Evolutionary conservation across 148 eudicot species (phyloP).

Genomic region (Bassia scoparia): DNA sequence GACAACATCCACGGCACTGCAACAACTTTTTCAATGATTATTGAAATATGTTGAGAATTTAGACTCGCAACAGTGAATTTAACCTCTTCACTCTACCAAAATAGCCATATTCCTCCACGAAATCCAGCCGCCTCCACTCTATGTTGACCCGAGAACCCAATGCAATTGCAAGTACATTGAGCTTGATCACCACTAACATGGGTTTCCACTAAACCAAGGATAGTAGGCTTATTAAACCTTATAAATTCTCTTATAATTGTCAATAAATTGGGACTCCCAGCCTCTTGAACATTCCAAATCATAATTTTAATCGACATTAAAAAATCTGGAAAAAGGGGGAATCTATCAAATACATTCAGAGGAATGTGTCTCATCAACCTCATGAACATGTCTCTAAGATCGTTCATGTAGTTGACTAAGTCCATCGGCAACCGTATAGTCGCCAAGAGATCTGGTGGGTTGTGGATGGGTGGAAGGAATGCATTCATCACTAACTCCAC

Average conservation of each 20-base stretch:
- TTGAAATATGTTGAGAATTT: neutral
- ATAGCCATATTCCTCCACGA: conserved; percentile 3
- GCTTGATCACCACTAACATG: conserved; percentile 1
- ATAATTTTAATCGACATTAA: no score
- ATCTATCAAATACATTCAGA: no score
- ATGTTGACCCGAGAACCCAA: neutral
- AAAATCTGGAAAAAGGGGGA: no score
- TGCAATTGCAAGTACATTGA: neutral
- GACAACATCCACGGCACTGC: neutral
- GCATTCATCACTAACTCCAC: no score
- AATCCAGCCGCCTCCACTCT: conserved; percentile 1
- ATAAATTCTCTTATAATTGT: neutral
- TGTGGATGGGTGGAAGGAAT: no score
- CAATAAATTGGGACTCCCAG: no score
- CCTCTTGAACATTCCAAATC: no score
- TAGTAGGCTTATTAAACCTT: neutral
- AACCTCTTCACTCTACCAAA: neutral
- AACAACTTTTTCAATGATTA: neutral
- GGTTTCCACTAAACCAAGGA: neutral
- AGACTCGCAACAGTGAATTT: neutral
- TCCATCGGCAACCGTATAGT: no score
- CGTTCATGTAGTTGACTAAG: no score
- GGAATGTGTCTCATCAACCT: no score
- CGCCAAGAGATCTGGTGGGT: no score
- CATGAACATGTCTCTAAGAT: no score